Base-by-base conservation (phyloP, 768 basidiomycete genomes). In the Boletus insuetus region DNA sequence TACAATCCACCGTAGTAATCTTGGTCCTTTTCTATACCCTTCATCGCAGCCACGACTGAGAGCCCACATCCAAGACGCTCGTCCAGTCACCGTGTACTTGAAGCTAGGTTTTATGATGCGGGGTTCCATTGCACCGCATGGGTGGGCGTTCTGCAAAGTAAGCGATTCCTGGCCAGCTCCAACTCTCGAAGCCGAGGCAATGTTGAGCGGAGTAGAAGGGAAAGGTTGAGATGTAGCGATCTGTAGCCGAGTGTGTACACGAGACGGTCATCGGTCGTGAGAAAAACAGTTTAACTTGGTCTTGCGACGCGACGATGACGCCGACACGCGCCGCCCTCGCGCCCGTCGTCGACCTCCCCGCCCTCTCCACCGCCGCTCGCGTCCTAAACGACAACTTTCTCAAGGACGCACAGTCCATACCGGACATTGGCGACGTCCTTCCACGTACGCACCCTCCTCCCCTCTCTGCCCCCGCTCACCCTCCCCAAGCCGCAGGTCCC, bases 251-350 rank as follows among this genome's bases (percentile, higher is more conserved):
- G 74, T 91, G 94, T 13, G 91, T 91, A 22, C 22, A 22, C 22
- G 24, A 5, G 24, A 24, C 93, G 66, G 98, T 87, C 58, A 91
- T 94, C 76, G 93, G 96, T 74, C 96, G 94, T 10, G 92, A 89
- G 6, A 94, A 14, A 35, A 35, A 11, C 34, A 35, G n/a, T n/a
- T n/a, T n/a, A 35, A 35, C 34, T 11, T 35, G 11, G 34, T 35
- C 14, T 11, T 14, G 46, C 19, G 22, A 38, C 34, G 39, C 44
- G 24, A 22, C 46, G 49, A 64, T 64, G 63, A 54, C 63, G 35
- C 62, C 58, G 55, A 58, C 62, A 54, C 62, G 38, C n/a, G 38
- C 38, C 34, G 12, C 34, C 31, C 48, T 41, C 54, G 51, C 51
- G 54, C 53, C 66, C 64, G 60, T 61, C 41, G 77, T 87, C 26